Base-by-base conservation (phyloP, 768 basidiomycete species). In the Clathrus columnatus region DNA sequence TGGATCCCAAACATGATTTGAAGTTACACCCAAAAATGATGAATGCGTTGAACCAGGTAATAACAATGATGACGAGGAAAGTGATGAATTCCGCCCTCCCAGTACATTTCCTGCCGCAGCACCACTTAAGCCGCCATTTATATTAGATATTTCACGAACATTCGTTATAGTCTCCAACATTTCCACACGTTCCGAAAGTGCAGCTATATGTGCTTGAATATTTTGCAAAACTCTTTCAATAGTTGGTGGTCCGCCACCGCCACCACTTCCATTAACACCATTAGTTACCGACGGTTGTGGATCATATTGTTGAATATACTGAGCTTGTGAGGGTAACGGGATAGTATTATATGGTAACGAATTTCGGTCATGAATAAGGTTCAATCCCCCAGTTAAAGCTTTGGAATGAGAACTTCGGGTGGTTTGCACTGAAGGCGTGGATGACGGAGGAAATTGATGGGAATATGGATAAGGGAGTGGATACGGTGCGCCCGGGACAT, bases 161-260 rank as follows among this genome's bases (percentile, higher is more conserved):
- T 63, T 61, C 14, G 63, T 50, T 16, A 59, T 48, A 11, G 59
- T 55, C 53, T 92, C 91, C n/a, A 93, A 69, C 10, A 62, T 59
- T 50, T 75, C 72, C 7, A 76, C 64, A 26, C 91, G 82, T 67
- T 92, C 90, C 7, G 79, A 82, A 44, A 93, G 75, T 5, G 89
- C 89, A 0, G 88, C 88, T 18, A 93, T 70, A 59, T 91, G 86
- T 0, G 82, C 79, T 66, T 94, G 91, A 50, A 91, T 77, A 59
- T 78, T 82, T 67, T 92, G 87, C 18, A 93, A 72, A 0, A 87
- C 87, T 46, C 78, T 79, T 66, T 92, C 91, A 51, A 94, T 72
- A 6, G 77, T 72, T 32, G 75, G 67, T 7, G 45, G 54, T 4
- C 36, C 36, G n/a, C 36, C 36, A 36, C 36, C 10, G n/a, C 36